These are phyloP conservation scores for Passiflora organensis DNA, from an alignment of 345 rosid genomes.

Conservation along the genomic window DNA sequence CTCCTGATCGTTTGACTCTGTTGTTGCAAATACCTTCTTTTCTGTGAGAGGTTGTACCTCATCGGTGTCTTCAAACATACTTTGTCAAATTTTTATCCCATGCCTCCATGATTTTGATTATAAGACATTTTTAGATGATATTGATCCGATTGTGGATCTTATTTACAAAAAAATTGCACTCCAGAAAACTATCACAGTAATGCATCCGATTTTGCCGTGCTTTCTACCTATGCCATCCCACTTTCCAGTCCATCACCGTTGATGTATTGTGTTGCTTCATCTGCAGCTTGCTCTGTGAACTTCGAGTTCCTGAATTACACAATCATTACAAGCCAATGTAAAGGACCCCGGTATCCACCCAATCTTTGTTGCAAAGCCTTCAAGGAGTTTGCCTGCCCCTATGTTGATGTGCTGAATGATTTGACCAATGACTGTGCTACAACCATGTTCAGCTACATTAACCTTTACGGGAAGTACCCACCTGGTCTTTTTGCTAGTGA, in stretches of 20 bases:
- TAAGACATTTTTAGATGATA: no score
- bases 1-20: no score
- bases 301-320: conserved; percentile 60
- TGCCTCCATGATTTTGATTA: no score
- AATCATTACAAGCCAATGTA: conserved; percentile 41
- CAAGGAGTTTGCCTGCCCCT: conserved; percentile 66
- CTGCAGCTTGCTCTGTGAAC: conserved; percentile 54
- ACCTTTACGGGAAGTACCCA: conserved; percentile 53
- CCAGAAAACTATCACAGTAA: no score
- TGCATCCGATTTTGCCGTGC: neutral
- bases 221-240: neutral
- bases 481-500: conserved; percentile 55
- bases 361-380: conserved; percentile 42
- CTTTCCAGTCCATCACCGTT: neutral
- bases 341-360: conserved; percentile 50
- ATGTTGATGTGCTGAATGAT: conserved; percentile 36
- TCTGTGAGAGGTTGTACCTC: no score
- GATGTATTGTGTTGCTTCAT: neutral
- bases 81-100: no score
- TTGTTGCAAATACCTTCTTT: no score
- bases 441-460: conserved; percentile 63
- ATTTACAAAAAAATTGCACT: no score
- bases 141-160: no score
- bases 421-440: conserved; percentile 42
- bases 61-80: no score